Base-by-base conservation (phyloP, 306 rosid species). In the Lotus japonicus region DNA sequence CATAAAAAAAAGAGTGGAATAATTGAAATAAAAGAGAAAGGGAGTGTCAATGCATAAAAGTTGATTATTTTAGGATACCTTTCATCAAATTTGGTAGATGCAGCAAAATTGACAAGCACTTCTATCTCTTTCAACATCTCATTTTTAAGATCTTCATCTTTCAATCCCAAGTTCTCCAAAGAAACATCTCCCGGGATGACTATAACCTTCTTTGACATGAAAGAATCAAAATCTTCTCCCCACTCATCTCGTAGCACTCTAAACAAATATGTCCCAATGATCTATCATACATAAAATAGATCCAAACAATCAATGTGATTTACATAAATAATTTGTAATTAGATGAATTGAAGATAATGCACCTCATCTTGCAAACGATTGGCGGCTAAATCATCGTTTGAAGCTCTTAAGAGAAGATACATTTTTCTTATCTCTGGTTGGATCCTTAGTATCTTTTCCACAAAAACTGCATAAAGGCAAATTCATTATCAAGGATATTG, bases 391-490 rank as follows among this genome's bases (percentile, higher is more conserved):
- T 80, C 75, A 6, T 38, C 26, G 73, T 84, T 86, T 0, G 48
- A 2, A 16, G 88, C 87, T 68, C 91, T 72, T 39, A 89, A 9
- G 9, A 87, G 86, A 48, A 89, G 86, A 78, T 87, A 87, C 44
- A 89, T 64, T 61, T 71, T 85, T 75, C 80, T 76, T 75, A 85
- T 81, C 2, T 87, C 70, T 11, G 91, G 88, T 50, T 87, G 88
- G 35, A 70, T 76, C 51, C 89, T 74, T 11, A 90, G 68, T 55
- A 90, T 42, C 83, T 87, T 90, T 80, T 90, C 96, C 58, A 75
- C 62, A 48, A 90, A 79, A 74, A 85, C 97, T 90, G 81, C 68
- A 45, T 4, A 3, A 6, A 21, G 5, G 49, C 4, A 50, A 6
- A 7, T 19, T 57, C 13, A 26, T 2, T 15, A 4, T 3, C 26